Conservation (phyloP, 345 rosid genomes). For the Toxicodendron radicans region DNA sequence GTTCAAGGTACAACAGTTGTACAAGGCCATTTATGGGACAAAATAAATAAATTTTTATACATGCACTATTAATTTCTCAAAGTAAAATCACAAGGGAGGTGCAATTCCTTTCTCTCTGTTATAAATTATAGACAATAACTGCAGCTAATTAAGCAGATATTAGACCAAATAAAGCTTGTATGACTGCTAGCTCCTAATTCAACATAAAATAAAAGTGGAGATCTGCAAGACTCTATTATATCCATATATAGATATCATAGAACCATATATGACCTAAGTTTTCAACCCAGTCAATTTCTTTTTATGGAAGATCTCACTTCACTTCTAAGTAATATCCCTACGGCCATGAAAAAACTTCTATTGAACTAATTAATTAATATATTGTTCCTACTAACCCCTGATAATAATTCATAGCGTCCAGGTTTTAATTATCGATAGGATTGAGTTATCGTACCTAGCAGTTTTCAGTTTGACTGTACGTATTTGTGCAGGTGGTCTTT, state of each 20-base stretch:
- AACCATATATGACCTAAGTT: no score
- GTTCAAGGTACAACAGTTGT: no score
- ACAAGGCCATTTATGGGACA: no score
- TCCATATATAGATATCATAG: no score
- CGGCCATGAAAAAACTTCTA: no score
- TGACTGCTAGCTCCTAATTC: background rate
- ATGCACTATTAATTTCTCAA: background rate
- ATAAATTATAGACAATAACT: background rate
- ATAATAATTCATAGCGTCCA: background rate
- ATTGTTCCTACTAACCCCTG: background rate
- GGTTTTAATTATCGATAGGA: background rate
- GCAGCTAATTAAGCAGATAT: background rate
- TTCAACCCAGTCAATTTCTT: no score
- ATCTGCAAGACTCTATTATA: no score
- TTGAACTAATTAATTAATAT: background rate
- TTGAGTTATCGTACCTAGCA: no score
- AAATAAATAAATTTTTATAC: no score
- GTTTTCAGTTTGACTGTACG: no score
- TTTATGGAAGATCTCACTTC: background rate
- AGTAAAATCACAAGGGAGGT: background rate
- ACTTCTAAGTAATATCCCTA: no score
- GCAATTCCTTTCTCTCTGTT: background rate
- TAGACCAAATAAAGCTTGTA: no score
- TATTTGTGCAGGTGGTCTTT: background rate
- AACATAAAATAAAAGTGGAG: background rate